A percentile compares a stretch with the other conserved stretches of the same genome.
Conservation (phyloP, 2,329 filamentous ascomycete genomes). For the Fusarium sp. region DNA sequence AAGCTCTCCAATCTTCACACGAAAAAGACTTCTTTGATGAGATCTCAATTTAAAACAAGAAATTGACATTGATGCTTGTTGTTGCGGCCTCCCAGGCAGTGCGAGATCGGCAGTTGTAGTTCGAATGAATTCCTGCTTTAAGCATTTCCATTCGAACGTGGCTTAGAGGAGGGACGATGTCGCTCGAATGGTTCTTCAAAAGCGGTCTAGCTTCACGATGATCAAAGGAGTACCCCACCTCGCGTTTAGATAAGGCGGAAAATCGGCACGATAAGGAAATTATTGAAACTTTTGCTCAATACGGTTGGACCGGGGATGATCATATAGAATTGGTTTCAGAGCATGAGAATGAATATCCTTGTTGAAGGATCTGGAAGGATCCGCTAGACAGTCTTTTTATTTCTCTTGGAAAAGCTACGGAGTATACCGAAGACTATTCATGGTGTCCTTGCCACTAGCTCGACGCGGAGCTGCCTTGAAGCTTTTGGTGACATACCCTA, state of each 20-base stretch:
- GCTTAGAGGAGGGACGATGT: conserved; percentile 8
- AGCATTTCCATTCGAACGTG: conserved; percentile 2
- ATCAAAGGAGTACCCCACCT: neutral
- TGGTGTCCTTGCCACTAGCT: neutral
- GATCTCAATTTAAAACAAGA: neutral
- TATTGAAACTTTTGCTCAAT: neutral
- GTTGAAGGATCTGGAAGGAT: neutral
- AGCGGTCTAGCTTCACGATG: neutral
- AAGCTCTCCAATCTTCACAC: neutral
- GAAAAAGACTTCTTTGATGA: neutral
- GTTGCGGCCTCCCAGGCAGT: conserved; percentile 6
- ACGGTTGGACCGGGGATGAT: neutral
- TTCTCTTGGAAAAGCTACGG: neutral
- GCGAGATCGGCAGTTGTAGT: neutral
- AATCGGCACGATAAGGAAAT: neutral
- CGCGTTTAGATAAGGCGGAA: conserved; percentile 14
- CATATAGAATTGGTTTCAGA: neutral
- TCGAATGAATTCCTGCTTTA: conserved; percentile 1
- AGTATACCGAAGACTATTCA: neutral
- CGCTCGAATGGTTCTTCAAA: conserved; percentile 5
- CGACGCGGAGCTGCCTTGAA: neutral
- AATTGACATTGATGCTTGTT: neutral
- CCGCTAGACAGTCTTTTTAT: neutral
- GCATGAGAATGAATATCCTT: neutral
- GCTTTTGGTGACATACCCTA: neutral